Evolutionary conservation across 345 rosid species (phyloP).

Genomic region (Pseudoturritis turrita): DNA sequence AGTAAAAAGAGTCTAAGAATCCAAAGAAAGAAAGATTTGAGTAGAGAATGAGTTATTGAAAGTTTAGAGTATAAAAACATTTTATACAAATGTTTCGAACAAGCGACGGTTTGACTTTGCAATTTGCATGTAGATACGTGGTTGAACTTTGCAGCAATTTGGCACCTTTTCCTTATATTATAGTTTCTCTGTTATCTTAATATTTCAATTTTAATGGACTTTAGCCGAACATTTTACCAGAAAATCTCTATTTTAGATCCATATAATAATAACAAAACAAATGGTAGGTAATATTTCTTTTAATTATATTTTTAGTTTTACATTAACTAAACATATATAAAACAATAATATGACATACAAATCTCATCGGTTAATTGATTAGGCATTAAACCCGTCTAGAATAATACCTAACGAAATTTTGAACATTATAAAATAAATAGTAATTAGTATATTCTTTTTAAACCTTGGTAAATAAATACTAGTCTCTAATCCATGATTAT

Average conservation of each 20-base stretch:
- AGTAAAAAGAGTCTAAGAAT: background rate
- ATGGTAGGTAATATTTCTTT: background rate
- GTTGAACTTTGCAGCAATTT: constrained; percentile 48
- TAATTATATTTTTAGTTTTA: background rate
- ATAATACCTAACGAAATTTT: too few species aligned
- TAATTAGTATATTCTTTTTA: background rate
- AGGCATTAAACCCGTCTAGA: too few species aligned
- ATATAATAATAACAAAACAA: background rate
- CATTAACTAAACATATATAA: background rate
- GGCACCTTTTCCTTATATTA: constrained; percentile 13
- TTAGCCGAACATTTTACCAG: constrained; percentile 49
- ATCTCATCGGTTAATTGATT: background rate
- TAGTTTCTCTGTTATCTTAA: constrained; percentile 1
- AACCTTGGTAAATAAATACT: background rate
- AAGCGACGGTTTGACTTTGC: constrained; percentile 51
- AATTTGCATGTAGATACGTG: constrained; percentile 37
- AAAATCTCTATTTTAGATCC: background rate
- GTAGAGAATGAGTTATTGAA: constrained; percentile 24
- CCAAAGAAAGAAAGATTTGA: constrained; percentile 32
- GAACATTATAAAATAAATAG: background rate
- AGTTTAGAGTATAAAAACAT: background rate
- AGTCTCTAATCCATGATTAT: background rate
- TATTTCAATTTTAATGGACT: constrained; percentile 34
- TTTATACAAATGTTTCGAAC: constrained; percentile 13
- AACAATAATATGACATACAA: background rate